Base-by-base conservation (phyloP, 352 stramenopile species). In the Saprolegnia parasitica region DNA sequence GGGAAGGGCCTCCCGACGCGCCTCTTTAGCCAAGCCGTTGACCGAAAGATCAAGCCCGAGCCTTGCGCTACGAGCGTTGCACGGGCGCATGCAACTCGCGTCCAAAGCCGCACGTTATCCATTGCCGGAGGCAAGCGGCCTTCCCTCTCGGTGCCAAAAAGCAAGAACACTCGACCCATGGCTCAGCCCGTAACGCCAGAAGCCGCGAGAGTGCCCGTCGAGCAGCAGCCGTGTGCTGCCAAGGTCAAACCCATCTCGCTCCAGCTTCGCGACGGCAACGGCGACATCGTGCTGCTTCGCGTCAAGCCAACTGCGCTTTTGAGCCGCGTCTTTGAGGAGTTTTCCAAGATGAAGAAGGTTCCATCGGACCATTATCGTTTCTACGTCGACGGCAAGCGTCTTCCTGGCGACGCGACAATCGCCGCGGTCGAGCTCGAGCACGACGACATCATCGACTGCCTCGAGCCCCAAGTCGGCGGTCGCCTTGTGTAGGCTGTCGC, bases 361-460 rank as follows among this genome's bases (percentile, higher is more conserved):
- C 26, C 40, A 5, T 39, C 35, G 6, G 62, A 60, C 11, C 24
- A n/a, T 20, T 23, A 57, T n/a, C 62, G 62, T 13, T 68, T 61
- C 21, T 60, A 60, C 18, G 21, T 16, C 21, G 42, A 68, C 29
- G 62, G 62, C 32, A 20, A 29, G 16, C 62, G 62, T 9, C 45
- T 68, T 18, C 13, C 26, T 3, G 45, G 45, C 16, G 40, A 21
- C 9, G 45, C 35, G 20, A 68, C 62, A 5, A 23, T 68, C 32
- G 42, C 64, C 4, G 8, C 26, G 9, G 11, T 60, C 20, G 62
- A 40, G 9, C 32, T 68, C 11, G 47, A 49, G n/a, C 8, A 56
- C n/a, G 62, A 24, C 6, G 45, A 47, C 40, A 10, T 18, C 32
- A 68, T 68, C 62, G 62, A 68, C n/a, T 68, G 62, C 62, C 42